A percentile compares a stretch with the other conserved stretches of the same genome.
Evolutionary conservation across 108 stramenopile species (phyloP).

Genomic region (Discostella stelligeroides): DNA sequence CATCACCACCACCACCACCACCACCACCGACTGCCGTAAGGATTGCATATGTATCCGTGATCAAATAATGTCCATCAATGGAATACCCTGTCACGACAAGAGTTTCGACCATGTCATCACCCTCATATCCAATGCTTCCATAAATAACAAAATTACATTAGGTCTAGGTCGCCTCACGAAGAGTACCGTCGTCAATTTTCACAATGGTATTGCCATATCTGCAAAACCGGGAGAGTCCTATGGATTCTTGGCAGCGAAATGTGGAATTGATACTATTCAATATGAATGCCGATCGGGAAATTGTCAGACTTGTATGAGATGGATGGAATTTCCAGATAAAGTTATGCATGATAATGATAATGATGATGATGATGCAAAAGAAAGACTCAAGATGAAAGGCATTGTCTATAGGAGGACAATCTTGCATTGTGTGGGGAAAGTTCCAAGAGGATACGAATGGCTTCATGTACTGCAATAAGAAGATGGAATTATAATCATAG

Average conservation of each 20-base stretch:
- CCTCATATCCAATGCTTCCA: slow-evolving; percentile 9
- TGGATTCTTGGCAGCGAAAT: slow-evolving; percentile 39
- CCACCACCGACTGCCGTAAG: too few species aligned
- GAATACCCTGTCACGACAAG: slow-evolving; percentile 28
- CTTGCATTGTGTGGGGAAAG: slow-evolving; percentile 38
- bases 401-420: slow-evolving; percentile 24
- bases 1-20: too few species aligned
- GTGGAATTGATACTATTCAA: slow-evolving; percentile 19
- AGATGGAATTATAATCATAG: not conserved
- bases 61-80: slow-evolving; percentile 36
- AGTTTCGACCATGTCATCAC: slow-evolving; percentile 36
- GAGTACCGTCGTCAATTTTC: slow-evolving; percentile 28
- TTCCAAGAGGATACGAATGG: slow-evolving; percentile 38
- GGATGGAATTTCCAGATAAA: slow-evolving; percentile 40
- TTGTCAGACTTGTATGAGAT: slow-evolving; percentile 30
- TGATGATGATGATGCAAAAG: slow-evolving; percentile 4
- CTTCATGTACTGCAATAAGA: slow-evolving; percentile 22
- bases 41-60: slow-evolving; percentile 42
- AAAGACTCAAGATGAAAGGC: not conserved
- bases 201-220: slow-evolving; percentile 28
- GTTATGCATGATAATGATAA: not conserved
- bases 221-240: slow-evolving; percentile 41
- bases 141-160: slow-evolving; percentile 13
- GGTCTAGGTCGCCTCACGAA: slow-evolving; percentile 31
- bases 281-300: slow-evolving; percentile 39